Conservation (phyloP, 306 rosid species). For the Ochetophila trinervis region DNA sequence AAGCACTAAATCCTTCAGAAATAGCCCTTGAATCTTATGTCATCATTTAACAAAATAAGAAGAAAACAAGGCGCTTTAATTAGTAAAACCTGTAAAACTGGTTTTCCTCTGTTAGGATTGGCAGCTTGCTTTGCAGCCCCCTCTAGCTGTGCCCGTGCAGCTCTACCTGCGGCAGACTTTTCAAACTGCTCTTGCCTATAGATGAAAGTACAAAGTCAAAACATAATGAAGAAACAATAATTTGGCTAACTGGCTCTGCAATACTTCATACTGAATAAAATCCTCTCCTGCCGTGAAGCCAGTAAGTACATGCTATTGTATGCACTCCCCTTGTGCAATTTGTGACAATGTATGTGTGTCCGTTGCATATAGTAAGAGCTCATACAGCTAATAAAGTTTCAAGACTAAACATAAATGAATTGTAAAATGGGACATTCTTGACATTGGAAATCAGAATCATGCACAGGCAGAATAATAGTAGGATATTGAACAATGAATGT, state of each 20-base stretch:
- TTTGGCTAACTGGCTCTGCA: background rate
- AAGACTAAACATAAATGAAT: background rate
- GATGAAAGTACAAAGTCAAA: constrained; percentile 19
- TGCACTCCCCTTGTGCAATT: background rate
- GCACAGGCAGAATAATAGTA: too few species aligned
- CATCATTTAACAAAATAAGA: constrained; percentile 10
- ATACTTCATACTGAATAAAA: background rate
- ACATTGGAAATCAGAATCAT: too few species aligned
- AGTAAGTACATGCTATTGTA: background rate
- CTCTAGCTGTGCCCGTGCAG: constrained; percentile 71
- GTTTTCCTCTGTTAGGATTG: constrained; percentile 58
- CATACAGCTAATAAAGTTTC: too few species aligned
- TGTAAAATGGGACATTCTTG: too few species aligned
- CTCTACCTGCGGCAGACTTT: constrained; percentile 82
- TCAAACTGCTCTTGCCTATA: constrained; percentile 84
- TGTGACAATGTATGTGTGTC: too few species aligned
- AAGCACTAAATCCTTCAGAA: background rate
- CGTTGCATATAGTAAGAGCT: too few species aligned
- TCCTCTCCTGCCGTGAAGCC: background rate
- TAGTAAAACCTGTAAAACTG: constrained; percentile 56
- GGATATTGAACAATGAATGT: too few species aligned
- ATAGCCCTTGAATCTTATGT: background rate
- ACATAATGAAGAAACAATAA: background rate
- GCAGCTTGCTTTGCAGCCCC: constrained; percentile 67
- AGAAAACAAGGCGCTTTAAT: constrained; percentile 16